These are phyloP conservation scores for Gaertneriomyces semiglobifer DNA, from an alignment of 192 early-diverging fungal genomes.

Conservation along the genomic window DNA sequence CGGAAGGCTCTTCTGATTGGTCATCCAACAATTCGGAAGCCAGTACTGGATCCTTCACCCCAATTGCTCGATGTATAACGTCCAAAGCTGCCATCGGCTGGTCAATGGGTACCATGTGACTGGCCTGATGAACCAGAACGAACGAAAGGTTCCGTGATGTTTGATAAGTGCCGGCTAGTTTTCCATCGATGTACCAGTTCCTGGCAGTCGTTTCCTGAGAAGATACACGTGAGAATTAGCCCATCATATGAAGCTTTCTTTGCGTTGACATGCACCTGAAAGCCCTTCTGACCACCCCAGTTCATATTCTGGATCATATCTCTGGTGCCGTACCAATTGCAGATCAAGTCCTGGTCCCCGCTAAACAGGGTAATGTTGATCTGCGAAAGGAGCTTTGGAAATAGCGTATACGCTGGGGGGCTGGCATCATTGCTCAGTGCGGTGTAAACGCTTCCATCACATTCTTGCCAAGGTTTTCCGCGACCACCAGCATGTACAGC, in stretches of 20 bases:
- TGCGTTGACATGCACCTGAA: constrained; percentile 40
- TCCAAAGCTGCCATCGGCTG: constrained; percentile 57
- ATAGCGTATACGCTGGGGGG: constrained; percentile 54
- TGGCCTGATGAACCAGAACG: constrained; percentile 55
- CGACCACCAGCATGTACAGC: constrained; percentile 16
- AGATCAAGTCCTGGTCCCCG: constrained; percentile 78
- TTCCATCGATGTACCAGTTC: constrained; percentile 52
- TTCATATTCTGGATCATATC: constrained; percentile 63
- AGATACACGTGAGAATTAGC: neutral
- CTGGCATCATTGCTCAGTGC: constrained; percentile 51
- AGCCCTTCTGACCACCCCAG: constrained; percentile 63
- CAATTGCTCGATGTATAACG: constrained; percentile 55
- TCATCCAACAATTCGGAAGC: no score
- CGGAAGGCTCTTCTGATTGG: neutral
- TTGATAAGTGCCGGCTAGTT: constrained; percentile 43
- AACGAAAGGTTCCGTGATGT: constrained; percentile 61
- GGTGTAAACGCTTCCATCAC: constrained; percentile 44
- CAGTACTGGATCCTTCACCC: constrained; percentile 4
- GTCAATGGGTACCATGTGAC: constrained; percentile 73
- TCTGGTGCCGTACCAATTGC: constrained; percentile 70
- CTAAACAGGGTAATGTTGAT: constrained; percentile 63
- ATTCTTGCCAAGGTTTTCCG: constrained; percentile 60
- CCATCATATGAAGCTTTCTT: neutral
- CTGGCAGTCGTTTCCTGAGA: constrained; percentile 33
- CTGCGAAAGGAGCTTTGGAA: constrained; percentile 59